Evolutionary conservation across 345 rosid genomes (phyloP).

Genomic region (Populus alba): DNA sequence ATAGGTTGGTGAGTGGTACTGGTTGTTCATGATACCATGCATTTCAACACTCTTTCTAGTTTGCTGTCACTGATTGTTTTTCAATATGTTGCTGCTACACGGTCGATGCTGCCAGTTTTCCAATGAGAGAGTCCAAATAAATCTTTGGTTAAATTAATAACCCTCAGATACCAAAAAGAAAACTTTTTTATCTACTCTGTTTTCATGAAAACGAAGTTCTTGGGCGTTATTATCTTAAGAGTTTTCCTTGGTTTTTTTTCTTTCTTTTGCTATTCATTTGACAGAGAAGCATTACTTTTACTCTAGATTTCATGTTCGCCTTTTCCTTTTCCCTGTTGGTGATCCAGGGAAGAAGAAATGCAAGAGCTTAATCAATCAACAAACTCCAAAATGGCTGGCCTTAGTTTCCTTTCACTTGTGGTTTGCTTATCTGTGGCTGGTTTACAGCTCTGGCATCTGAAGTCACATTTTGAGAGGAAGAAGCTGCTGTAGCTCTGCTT

Average conservation of each 20-base stretch:
- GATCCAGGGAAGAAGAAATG: slow-evolving; percentile 80
- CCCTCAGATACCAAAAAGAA: no score
- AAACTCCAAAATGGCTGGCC: slow-evolving; percentile 57
- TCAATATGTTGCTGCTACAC: neutral
- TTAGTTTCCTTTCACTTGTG: slow-evolving; percentile 55
- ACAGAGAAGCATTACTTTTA: neutral
- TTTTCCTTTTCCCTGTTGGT: neutral
- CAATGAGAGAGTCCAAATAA: no score
- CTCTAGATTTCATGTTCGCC: no score
- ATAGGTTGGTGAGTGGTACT: no score
- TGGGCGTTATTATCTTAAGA: neutral
- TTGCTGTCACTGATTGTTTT: neutral
- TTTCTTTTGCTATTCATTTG: neutral
- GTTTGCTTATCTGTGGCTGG: slow-evolving; percentile 74
- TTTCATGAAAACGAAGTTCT: no score
- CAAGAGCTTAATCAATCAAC: slow-evolving; percentile 65
- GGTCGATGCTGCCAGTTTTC: neutral
- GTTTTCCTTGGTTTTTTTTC: neutral
- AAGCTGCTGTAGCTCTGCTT: slow-evolving; percentile 53
- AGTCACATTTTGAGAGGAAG: slow-evolving; percentile 82
- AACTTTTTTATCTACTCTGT: no score
- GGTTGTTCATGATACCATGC: no score
- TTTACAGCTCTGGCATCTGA: slow-evolving; percentile 79
- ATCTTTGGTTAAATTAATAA: no score
- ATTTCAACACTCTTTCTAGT: no score